Conservation (phyloP, 495 filamentous ascomycete species). For the Tuber calosporum region DNA sequence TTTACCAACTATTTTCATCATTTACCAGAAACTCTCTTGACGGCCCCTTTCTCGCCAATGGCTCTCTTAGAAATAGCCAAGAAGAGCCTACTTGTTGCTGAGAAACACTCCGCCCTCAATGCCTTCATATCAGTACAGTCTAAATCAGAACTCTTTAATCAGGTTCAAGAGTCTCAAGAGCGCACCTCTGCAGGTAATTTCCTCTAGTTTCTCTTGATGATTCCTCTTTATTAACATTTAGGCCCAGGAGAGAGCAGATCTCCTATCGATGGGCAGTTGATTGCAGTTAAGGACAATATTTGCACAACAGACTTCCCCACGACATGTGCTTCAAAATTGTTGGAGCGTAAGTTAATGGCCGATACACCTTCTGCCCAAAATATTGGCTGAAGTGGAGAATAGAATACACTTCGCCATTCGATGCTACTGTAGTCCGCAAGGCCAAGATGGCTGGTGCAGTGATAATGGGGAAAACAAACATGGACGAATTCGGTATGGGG, state of each 20-base stretch:
- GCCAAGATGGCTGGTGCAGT: constrained; percentile 59
- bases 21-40: neutral
- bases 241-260: constrained; percentile 22
- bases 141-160: constrained; percentile 18
- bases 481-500: constrained; percentile 99
- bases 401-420: constrained; percentile 54
- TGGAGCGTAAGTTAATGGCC: constrained; percentile 47
- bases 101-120: neutral
- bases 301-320: constrained; percentile 59
- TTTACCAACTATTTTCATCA: neutral
- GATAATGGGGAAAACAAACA: constrained; percentile 73
- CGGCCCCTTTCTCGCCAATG: neutral
- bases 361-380: neutral
- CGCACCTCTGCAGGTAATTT: constrained; percentile 6
- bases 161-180: constrained; percentile 11
- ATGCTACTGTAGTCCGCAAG: constrained; percentile 69
- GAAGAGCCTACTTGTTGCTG: neutral
- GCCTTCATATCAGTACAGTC: constrained; percentile 8
- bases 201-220: neutral
- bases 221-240: neutral
- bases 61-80: neutral
- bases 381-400: neutral
- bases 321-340: constrained; percentile 57
- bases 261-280: constrained; percentile 48
- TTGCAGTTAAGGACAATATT: constrained; percentile 71